phyloP scores from a whole-genome alignment of 1,284 basidiomycete genomes.

The Volvariella surrecta region DNA sequence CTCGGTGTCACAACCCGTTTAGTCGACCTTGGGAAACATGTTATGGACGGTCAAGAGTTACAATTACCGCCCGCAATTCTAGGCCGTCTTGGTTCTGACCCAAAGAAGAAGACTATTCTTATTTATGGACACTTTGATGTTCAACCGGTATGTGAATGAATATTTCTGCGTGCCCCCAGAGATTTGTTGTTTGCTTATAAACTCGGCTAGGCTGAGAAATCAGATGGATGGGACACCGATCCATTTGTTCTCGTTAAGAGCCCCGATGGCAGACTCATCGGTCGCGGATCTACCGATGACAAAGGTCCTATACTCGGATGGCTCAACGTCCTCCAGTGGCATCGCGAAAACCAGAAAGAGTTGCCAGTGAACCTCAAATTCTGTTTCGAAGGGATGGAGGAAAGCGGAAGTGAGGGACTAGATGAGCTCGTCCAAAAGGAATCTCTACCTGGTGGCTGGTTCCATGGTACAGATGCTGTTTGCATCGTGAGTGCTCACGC shows the following conservation, averaged over 20 bases:
- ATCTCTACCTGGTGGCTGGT: constrained; percentile 69
- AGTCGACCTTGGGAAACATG: constrained; percentile 75
- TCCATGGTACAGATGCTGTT: constrained; percentile 88
- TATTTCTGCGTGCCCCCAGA: no score
- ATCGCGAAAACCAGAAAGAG: constrained; percentile 61
- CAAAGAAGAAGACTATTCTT: constrained; percentile 85
- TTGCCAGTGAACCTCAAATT: constrained; percentile 93
- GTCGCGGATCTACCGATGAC: constrained; percentile 89
- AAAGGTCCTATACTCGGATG: constrained; percentile 92
- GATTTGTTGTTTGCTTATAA: no score
- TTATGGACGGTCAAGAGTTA: constrained; percentile 72
- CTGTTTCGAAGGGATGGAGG: constrained; percentile 99
- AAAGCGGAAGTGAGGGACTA: constrained; percentile 89
- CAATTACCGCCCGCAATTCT: constrained; percentile 86
- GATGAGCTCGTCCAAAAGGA: constrained; percentile 86
- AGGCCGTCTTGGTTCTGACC: constrained; percentile 73
- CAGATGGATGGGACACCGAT: constrained; percentile 89
- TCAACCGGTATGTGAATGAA: constrained; percentile 52
- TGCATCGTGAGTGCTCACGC: constrained; percentile 71
- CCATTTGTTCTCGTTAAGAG: constrained; percentile 81
- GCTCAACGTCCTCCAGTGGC: constrained; percentile 93
- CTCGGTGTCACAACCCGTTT: constrained; percentile 73
- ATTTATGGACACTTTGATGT: constrained; percentile 91
- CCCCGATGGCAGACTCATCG: constrained; percentile 69
- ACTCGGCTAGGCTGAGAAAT: constrained; percentile 57